These are phyloP conservation scores for Alectoria sarmentosa DNA, from an alignment of 495 filamentous ascomycete species.

Conservation along the genomic window DNA sequence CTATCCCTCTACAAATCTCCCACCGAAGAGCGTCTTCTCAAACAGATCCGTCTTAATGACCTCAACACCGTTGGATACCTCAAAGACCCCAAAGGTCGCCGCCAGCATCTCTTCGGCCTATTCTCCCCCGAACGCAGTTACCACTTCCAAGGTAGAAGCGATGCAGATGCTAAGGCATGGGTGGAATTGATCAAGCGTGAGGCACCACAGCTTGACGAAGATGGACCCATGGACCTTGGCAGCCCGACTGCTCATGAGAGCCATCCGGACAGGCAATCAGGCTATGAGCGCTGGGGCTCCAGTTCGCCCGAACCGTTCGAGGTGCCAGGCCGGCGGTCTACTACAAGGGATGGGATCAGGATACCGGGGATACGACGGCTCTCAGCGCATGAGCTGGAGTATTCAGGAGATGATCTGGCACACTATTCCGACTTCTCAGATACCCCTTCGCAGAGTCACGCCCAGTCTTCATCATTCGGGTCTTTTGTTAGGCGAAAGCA, in stretches of 20 bases:
- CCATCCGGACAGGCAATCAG: slow-evolving; percentile 24
- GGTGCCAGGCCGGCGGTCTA: slow-evolving; percentile 19
- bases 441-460: slow-evolving; percentile 31
- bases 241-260: slow-evolving; percentile 43
- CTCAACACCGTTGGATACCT: slow-evolving; percentile 84
- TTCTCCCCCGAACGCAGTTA: slow-evolving; percentile 89
- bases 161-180: slow-evolving; percentile 80
- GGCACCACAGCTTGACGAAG: slow-evolving; percentile 77
- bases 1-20: slow-evolving; percentile 92
- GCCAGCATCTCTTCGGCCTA: slow-evolving; percentile 79
- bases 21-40: slow-evolving; percentile 78
- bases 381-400: slow-evolving; percentile 56
- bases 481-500: slow-evolving; percentile 15
- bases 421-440: slow-evolving; percentile 92
- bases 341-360: slow-evolving; percentile 31
- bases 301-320: slow-evolving; percentile 57
- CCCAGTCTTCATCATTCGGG: slow-evolving; percentile 20
- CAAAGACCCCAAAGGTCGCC: slow-evolving; percentile 77
- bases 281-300: slow-evolving; percentile 38
- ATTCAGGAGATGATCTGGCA: slow-evolving; percentile 80
- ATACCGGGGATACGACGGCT: slow-evolving; percentile 32
- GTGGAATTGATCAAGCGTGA: slow-evolving; percentile 72
- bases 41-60: slow-evolving; percentile 81
- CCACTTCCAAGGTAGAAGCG: slow-evolving; percentile 69
- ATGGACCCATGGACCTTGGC: slow-evolving; percentile 66